Evolutionary conservation across 1,139 yeast genomes (phyloP).

Genomic region (Lodderomyces elongisporus): DNA sequence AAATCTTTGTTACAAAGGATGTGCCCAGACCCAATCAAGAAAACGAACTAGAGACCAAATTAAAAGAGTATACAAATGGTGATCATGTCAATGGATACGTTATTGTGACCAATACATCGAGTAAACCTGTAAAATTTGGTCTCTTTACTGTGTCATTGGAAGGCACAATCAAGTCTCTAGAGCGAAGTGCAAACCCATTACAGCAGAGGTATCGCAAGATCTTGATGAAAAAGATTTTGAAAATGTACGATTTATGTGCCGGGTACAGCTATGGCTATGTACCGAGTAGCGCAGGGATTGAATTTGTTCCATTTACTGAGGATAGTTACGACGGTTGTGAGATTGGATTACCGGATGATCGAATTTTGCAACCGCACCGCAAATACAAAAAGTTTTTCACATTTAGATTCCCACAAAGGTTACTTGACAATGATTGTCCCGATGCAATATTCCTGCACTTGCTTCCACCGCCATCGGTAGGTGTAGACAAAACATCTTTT

Average conservation of each 20-base stretch:
- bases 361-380: slow-evolving; percentile 45
- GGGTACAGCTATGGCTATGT: slow-evolving; percentile 39
- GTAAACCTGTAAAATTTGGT: slow-evolving; percentile 39
- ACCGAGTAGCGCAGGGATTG: slow-evolving; percentile 50
- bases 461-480: slow-evolving; percentile 62
- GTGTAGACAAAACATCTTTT: slow-evolving; percentile 46
- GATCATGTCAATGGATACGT: slow-evolving; percentile 37
- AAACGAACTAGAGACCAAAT: slow-evolving; percentile 38
- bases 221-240: slow-evolving; percentile 39
- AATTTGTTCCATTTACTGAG: slow-evolving; percentile 36
- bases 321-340: slow-evolving; percentile 46
- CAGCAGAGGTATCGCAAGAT: slow-evolving; percentile 24
- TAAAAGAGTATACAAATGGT: slow-evolving; percentile 43
- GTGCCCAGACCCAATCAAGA: slow-evolving; percentile 33
- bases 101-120: slow-evolving; percentile 34
- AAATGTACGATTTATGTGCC: slow-evolving; percentile 47
- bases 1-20: slow-evolving; percentile 39
- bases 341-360: slow-evolving; percentile 49
- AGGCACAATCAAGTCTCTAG: slow-evolving; percentile 39
- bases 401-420: slow-evolving; percentile 55
- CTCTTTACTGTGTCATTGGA: slow-evolving; percentile 44
- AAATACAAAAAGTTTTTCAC: slow-evolving; percentile 60
- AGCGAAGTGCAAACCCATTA: slow-evolving; percentile 16
- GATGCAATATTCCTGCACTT: slow-evolving; percentile 51
- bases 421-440: slow-evolving; percentile 55